Evolutionary conservation across 2,329 filamentous ascomycete species (phyloP).

Genomic region (Monosporascus sp.): DNA sequence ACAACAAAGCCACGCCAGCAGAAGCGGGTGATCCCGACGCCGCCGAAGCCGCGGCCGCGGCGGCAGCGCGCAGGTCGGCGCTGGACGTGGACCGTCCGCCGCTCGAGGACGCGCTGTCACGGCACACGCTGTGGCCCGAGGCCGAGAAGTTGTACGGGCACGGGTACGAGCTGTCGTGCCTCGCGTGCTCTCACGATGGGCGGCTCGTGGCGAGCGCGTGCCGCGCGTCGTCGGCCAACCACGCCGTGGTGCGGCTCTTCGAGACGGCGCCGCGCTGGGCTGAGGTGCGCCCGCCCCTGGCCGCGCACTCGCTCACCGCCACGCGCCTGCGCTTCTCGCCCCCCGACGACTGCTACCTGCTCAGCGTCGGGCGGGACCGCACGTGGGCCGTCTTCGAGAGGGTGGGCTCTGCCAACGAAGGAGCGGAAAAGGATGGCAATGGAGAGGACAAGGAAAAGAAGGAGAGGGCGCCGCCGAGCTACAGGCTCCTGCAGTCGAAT

Average conservation of each 20-base stretch:
- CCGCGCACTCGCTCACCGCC: constrained; percentile 82
- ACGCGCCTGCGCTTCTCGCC: constrained; percentile 73
- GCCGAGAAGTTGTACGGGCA: constrained; percentile 96
- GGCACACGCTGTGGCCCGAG: constrained; percentile 93
- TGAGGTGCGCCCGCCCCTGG: constrained; percentile 75
- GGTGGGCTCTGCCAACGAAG: constrained; percentile 18
- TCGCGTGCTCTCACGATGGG: constrained; percentile 72
- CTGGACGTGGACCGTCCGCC: constrained; percentile 69
- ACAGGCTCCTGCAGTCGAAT: constrained; percentile 57
- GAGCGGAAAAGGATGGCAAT: constrained; percentile 9
- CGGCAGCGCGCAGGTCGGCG: constrained; percentile 52
- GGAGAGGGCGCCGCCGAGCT: constrained; percentile 32
- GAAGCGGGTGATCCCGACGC: not conserved
- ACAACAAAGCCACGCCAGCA: not conserved
- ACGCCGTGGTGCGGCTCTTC: constrained; percentile 89
- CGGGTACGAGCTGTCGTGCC: constrained; percentile 90
- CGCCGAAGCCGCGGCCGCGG: constrained; percentile 28
- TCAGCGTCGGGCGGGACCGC: constrained; percentile 87
- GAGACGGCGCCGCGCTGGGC: constrained; percentile 76
- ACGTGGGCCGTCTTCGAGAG: constrained; percentile 82
- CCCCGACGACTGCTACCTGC: constrained; percentile 62
- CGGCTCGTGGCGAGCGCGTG: constrained; percentile 82
- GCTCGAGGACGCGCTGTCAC: constrained; percentile 81
- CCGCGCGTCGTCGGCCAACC: constrained; percentile 85
- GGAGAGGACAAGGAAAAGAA: not conserved